Evolutionary conservation across 805 yeast genomes (phyloP).

Genomic region (Teunomyces tritomae): DNA sequence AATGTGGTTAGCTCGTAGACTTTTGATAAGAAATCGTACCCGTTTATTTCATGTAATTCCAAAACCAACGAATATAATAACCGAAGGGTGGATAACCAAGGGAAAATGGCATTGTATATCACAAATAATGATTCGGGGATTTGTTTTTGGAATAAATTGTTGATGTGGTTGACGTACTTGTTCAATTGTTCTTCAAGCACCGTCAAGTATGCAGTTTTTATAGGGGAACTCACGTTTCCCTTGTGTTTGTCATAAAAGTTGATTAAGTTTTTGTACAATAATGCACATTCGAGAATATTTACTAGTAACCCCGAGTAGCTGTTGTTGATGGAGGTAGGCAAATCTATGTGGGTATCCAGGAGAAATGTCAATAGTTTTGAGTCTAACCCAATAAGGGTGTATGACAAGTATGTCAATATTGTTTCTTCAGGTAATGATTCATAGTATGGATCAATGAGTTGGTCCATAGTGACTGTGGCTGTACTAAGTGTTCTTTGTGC

Average conservation of each 20-base stretch:
- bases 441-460: constrained; percentile 25
- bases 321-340: constrained; percentile 55
- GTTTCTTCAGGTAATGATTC: constrained; percentile 27
- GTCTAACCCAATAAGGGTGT: constrained; percentile 59
- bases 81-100: constrained; percentile 56
- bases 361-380: constrained; percentile 52
- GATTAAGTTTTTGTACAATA: constrained; percentile 54
- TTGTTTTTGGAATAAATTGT: constrained; percentile 26
- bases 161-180: constrained; percentile 35
- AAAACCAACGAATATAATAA: constrained; percentile 47
- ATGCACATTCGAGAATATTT: constrained; percentile 66
- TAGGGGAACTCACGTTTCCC: constrained; percentile 42
- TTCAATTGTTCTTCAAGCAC: constrained; percentile 41
- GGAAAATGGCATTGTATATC: constrained; percentile 43
- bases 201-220: constrained; percentile 60
- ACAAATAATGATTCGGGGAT: constrained; percentile 27
- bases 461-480: constrained; percentile 8
- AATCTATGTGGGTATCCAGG: constrained; percentile 25
- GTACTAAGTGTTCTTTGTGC: constrained; percentile 1
- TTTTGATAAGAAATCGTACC: constrained; percentile 54
- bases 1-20: constrained; percentile 50
- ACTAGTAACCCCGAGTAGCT: constrained; percentile 57
- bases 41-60: constrained; percentile 31
- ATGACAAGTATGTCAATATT: constrained; percentile 36
- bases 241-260: constrained; percentile 23